Base-by-base conservation (phyloP, 768 basidiomycete genomes). In the Melanogaster broomeanus region DNA sequence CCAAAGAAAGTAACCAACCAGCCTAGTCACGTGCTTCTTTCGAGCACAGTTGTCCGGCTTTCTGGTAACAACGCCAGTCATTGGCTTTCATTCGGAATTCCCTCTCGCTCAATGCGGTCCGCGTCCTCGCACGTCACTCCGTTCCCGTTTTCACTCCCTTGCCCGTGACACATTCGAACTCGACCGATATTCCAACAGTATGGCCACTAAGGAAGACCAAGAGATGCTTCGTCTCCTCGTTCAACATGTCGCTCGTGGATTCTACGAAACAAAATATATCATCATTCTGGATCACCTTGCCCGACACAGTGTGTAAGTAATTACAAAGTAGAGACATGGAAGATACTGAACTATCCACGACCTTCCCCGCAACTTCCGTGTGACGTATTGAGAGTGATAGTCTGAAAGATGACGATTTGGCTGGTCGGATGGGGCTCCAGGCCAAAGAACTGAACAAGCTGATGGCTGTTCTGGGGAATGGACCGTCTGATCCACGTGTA, bases 281-380 rank as follows among this genome's bases (percentile, higher is more conserved):
- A 88, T 98, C 55, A 84, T 98, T 55, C 74, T 98, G 78, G 96
- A 98, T 74, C 90, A 96, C 72, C 84, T 99, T 67, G 84, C 92
- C 53, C 85, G 88, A 57, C 87, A 93, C 72, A 85, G 90, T 58
- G 93, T 94, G 95, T 98, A 82, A 88, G 96, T 90, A 77, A 68
- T 59, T 54, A 52, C 57, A 56, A 45, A 63, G 59, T 66, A 63
- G 51, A 63, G 56, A 59, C 52, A 53, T 52, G 43, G 48, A 53
- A 51, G 43, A 39, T 49, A 24, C 47, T 41, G 60, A 57, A 53
- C 50, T 59, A 41, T n/a, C n/a, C 34, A 39, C 45, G 34, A 16
- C 45, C 45, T 37, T 48, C 39, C 50, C 44, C 49, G 25, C 41
- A 51, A 39, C 47, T 31, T 45, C 50, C 52, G 49, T 48, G 62